Evolutionary conservation across 306 rosid genomes (phyloP), one percentile per base, ranked within the genome.

Genomic region (Ammopiptanthus mongolicus): DNA sequence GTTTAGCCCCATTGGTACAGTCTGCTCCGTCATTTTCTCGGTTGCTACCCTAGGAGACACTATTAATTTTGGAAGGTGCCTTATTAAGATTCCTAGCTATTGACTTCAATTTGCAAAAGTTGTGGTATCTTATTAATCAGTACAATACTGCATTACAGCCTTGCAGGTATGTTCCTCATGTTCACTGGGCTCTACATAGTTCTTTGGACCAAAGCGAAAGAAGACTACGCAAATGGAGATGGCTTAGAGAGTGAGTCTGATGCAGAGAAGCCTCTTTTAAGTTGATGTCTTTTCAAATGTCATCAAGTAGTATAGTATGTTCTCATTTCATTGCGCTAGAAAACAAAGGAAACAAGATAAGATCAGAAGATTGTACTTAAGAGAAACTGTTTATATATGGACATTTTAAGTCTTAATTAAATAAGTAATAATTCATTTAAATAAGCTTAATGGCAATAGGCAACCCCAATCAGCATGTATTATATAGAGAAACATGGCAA

Each of bases 171-270:
- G 96, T 64, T 89, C 58, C 84, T 91, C 65, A 84, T 91, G 97
- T 95, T 95, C 68, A 74, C 52, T 53, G 97, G 97, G 56, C 93
- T 95, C 14, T 95, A 95, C 86, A 79, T 87, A 23, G 96, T 95
- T 84, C 89, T 90, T 5, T 95, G 97, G 97, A 91, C 92, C 3
- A 95, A 91, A 83, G 92, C 91, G 21, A 90, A 88, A 81, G 98
- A 91, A 86, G 88, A 81, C 5, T 66, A 63, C 22, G 31, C 39
- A 28, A 28, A 60, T 58, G 87, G 29, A 58, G 78, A 58, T 76
- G 51, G 65, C 81, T 21, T 63, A 19, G 86, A 80, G 75, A 79
- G 83, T 65, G 90, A 88, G 84, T 76, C 63, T 64, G 96, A 86
- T 81, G 78, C 75, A 69, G 71, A 75, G 87, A 90, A 76, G 84